Evolutionary conservation across 768 basidiomycete species (phyloP).

Genomic region (Panellus pusillus): DNA sequence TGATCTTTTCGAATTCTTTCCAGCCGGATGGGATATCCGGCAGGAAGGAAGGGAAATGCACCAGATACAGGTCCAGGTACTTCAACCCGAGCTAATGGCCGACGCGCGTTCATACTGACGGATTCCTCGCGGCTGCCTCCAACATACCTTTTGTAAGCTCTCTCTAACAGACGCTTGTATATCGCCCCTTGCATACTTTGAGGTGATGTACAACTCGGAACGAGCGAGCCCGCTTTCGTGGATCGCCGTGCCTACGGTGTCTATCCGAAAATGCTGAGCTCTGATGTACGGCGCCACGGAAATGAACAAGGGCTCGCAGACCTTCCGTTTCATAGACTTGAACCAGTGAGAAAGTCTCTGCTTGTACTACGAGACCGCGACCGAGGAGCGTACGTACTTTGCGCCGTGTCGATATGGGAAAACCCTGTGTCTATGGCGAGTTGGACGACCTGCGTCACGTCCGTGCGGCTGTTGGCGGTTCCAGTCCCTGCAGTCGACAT

Average conservation of each 20-base stretch:
- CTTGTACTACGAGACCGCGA: too few species aligned
- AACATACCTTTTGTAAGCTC: constrained; percentile 53
- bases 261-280: constrained; percentile 22
- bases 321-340: constrained; percentile 20
- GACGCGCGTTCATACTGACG: too few species aligned
- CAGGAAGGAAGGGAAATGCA: constrained; percentile 48
- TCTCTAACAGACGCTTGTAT: constrained; percentile 41
- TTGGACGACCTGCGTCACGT: constrained; percentile 53
- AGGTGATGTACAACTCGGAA: constrained; percentile 50
- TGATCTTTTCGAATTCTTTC: constrained; percentile 39
- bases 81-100: constrained; percentile 53
- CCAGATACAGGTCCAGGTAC: constrained; percentile 69
- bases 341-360: background rate
- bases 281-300: background rate
- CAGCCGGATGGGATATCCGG: constrained; percentile 43
- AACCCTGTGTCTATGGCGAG: constrained; percentile 63
- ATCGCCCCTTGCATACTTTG: constrained; percentile 49
- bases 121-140: background rate
- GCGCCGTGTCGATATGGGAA: constrained; percentile 63
- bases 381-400: constrained; percentile 33
- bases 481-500: constrained; percentile 40
- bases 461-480: constrained; percentile 41
- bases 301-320: background rate
- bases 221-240: constrained; percentile 46
- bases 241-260: constrained; percentile 40